A percentile compares a stretch with the other conserved stretches of the same genome.
Conservation (phyloP, 2,329 filamentous ascomycete genomes). For the Calycina herbarum region DNA sequence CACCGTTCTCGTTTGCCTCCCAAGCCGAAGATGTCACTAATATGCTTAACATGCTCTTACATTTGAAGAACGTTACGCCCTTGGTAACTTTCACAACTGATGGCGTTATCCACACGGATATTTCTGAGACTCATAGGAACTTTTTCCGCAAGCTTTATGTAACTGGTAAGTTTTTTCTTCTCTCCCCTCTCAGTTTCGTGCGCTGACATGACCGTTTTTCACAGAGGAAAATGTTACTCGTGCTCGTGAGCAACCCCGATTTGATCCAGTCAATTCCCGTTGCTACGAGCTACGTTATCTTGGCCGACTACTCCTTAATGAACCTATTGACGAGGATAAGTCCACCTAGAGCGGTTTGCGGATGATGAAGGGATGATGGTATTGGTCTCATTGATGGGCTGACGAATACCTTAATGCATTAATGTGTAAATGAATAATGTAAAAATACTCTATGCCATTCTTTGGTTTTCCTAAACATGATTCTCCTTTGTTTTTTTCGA, state of each 20-base stretch:
- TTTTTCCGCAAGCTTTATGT: constrained; percentile 59
- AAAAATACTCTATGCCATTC: background rate
- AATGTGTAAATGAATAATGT: constrained; percentile 8
- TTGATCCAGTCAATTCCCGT: constrained; percentile 43
- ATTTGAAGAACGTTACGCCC: constrained; percentile 60
- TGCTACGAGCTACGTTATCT: constrained; percentile 51
- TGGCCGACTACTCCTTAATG: constrained; percentile 20
- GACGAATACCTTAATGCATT: background rate
- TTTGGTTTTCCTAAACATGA: background rate
- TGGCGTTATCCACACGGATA: constrained; percentile 1
- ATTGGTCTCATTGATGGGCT: background rate
- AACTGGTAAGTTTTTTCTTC: constrained; percentile 49
- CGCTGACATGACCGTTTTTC: constrained; percentile 15
- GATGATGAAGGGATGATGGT: background rate
- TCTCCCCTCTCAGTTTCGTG: background rate
- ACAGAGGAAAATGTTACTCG: constrained; percentile 36
- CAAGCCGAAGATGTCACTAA: constrained; percentile 60
- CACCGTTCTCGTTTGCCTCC: constrained; percentile 56
- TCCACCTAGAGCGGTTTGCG: background rate
- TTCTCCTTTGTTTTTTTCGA: background rate
- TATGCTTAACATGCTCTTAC: constrained; percentile 60
- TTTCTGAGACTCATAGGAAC: constrained; percentile 43
- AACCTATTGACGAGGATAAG: background rate
- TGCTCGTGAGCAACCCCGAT: constrained; percentile 18
- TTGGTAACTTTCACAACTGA: constrained; percentile 41